Conservation (phyloP, 2,329 filamentous ascomycete species). For the Aspergillus amoenus region DNA sequence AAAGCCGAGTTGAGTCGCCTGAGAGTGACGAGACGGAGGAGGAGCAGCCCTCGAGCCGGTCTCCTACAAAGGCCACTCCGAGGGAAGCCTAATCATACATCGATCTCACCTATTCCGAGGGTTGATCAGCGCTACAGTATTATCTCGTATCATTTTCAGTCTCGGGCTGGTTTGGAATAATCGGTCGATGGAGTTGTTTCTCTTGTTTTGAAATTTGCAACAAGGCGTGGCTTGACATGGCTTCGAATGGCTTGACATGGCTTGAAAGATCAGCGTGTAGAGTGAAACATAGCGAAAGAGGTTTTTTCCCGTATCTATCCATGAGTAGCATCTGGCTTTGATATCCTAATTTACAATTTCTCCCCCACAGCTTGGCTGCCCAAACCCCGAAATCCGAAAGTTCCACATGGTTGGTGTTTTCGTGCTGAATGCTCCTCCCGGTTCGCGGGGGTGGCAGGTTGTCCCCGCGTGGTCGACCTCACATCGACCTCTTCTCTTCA, state of each 20-base stretch:
- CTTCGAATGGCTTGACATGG: background rate
- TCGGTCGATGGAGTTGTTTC: background rate
- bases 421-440: background rate
- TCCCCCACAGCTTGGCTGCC: background rate
- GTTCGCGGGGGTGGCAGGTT: background rate
- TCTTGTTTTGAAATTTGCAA: background rate
- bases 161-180: slow-evolving; percentile 1
- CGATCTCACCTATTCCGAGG: background rate
- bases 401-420: background rate
- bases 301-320: background rate
- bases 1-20: slow-evolving; percentile 32
- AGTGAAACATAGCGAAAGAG: slow-evolving; percentile 9
- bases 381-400: background rate
- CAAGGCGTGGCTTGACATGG: background rate
- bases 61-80: slow-evolving; percentile 14
- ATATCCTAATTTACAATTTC: background rate
- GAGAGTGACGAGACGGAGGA: slow-evolving; percentile 29
- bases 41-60: slow-evolving; percentile 20
- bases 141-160: background rate
- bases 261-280: slow-evolving; percentile 1
- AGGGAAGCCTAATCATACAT: background rate
- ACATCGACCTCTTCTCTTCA: background rate
- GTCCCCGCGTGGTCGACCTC: background rate
- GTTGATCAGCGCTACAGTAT: background rate
- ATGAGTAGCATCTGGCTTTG: background rate